Evolutionary conservation across 805 yeast genomes (phyloP), one percentile per base, ranked within the genome.

Genomic region (Vanderwaltozyma yarrowii): DNA sequence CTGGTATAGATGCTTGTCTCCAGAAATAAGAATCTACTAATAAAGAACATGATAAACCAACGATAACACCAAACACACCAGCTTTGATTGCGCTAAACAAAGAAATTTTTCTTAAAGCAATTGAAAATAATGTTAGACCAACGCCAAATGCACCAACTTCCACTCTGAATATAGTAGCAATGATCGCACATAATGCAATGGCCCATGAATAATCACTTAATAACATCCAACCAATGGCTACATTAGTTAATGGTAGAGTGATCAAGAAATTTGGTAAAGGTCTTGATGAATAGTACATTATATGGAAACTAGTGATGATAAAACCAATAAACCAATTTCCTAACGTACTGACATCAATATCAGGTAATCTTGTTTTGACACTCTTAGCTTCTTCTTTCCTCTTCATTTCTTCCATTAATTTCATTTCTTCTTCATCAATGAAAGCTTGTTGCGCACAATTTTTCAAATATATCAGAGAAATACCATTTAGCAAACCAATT

Each of bases 241-340:
- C 49, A 39, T 73, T 72, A 4, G 80, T 78, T 27, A 84, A 51
- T 3, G 96, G 96, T 38, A 89, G 63, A 2, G 82, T 87, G 13
- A 73, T 54, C 40, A 88, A 63, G 48, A 80, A 81, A 59, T 89
- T 89, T n/a, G 96, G 96, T 41, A 89, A 65, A 0, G 94, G 76
- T 47, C 96, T 69, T 2, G 95, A 70, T n/a, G 83, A 67, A 55
- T 89, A 89, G 62, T 67, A 89, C 42, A 80, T 61, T 15, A 85
- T 44, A 55, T 89, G 96, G 62, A 88, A 89, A 55, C 87, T 92
- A 8, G 81, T 58, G 39, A 73, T 60, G 29, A 69, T 66, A 40
- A 87, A 67, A 2, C 80, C 40, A 17, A 71, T 63, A 52, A 70
- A 85, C 80, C 84, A 81, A 13, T 67, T 43, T 1, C 76, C 74